These are phyloP conservation scores for Thelonectria blattea DNA, from an alignment of 2,329 filamentous ascomycete species.

Conservation along the genomic window DNA sequence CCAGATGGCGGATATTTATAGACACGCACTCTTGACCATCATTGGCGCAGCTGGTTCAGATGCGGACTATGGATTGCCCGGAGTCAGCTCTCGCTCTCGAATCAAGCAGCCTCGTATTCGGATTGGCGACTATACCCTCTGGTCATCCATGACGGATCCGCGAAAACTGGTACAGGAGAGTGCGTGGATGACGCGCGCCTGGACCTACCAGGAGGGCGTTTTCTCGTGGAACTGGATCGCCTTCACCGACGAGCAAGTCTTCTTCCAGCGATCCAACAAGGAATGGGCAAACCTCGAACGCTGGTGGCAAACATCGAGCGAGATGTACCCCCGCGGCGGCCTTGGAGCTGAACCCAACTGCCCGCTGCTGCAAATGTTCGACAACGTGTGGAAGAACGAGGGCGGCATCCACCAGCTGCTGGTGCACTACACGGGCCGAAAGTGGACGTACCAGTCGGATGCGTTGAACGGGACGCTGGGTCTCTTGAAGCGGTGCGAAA, in stretches of 20 bases:
- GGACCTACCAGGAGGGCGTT: constrained; percentile 20
- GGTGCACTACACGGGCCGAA: neutral
- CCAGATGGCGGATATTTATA: constrained; percentile 22
- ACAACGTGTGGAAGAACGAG: constrained; percentile 14
- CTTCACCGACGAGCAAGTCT: constrained; percentile 23
- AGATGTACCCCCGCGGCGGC: constrained; percentile 20
- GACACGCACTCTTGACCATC: constrained; percentile 17
- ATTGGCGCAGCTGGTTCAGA: constrained; percentile 15
- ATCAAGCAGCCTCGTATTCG: constrained; percentile 13
- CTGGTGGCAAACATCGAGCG: constrained; percentile 16
- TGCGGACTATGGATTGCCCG: constrained; percentile 19
- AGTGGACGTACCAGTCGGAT: constrained; percentile 15
- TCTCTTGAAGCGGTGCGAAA: constrained; percentile 17
- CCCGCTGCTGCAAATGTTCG: constrained; percentile 13
- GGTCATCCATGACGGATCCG: constrained; percentile 21
- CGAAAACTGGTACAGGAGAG: constrained; percentile 7
- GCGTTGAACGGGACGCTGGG: constrained; percentile 13
- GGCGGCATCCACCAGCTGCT: constrained; percentile 12
- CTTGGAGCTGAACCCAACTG: constrained; percentile 5
- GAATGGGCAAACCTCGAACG: constrained; percentile 19
- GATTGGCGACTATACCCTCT: constrained; percentile 17
- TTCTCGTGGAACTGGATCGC: constrained; percentile 20
- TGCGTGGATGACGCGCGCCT: constrained; percentile 19
- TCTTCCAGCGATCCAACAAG: constrained; percentile 17
- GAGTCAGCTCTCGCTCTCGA: constrained; percentile 9